A percentile compares a stretch with the other conserved stretches of the same genome.
Conservation (phyloP, 73 alveolate genomes). For the Paraurostyla sp. region DNA sequence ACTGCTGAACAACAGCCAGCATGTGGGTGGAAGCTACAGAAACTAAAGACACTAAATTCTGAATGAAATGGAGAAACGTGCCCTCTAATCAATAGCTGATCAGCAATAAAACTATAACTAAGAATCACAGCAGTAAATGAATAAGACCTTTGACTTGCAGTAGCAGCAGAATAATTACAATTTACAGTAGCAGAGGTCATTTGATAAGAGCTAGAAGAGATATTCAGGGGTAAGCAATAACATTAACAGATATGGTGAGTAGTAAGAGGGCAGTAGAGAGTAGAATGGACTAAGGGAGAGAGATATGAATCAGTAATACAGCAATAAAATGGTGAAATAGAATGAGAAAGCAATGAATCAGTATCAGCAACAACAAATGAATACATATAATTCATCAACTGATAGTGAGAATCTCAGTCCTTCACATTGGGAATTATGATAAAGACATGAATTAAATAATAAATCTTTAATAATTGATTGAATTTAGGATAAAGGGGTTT, state of each 20-base stretch:
- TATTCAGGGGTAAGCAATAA: too few relatives aligned
- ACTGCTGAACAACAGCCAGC: background rate
- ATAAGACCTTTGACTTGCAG: background rate
- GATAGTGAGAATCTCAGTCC: slow-evolving; percentile 40
- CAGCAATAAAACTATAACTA: background rate
- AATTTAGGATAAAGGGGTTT: too few relatives aligned
- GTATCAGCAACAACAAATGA: background rate
- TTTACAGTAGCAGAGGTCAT: too few relatives aligned
- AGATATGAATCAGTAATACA: background rate
- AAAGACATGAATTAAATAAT: background rate
- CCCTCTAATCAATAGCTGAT: background rate
- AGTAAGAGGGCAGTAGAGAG: background rate
- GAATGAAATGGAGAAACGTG: background rate
- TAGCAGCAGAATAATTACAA: background rate
- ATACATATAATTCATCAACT: background rate
- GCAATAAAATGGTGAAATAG: background rate
- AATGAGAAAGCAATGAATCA: background rate
- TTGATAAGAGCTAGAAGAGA: too few relatives aligned
- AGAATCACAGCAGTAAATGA: background rate
- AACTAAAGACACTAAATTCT: background rate
- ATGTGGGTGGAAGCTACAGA: background rate
- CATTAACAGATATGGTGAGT: background rate
- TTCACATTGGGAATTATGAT: slow-evolving; percentile 38
- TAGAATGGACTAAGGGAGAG: slow-evolving; percentile 3
- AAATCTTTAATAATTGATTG: too few relatives aligned